phyloP scores from a whole-genome alignment of 73 alveolate genomes.

The Tetrahymena thermophila region DNA sequence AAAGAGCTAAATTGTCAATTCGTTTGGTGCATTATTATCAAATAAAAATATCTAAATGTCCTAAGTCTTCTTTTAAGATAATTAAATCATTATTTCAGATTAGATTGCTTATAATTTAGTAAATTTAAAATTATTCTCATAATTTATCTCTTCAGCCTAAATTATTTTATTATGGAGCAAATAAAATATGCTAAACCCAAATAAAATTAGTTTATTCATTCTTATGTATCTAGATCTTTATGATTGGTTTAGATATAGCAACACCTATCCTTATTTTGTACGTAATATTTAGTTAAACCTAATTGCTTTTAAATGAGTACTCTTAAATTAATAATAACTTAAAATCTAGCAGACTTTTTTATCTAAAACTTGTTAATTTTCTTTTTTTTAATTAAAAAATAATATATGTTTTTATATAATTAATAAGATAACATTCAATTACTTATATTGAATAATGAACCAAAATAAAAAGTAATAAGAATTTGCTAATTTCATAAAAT shows the following conservation, averaged over 20 bases:
- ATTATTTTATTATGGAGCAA: too few relatives aligned
- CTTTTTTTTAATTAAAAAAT: neutral
- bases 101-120: too few relatives aligned
- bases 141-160: neutral
- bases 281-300: too few relatives aligned
- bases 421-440: neutral
- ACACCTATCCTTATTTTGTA: too few relatives aligned
- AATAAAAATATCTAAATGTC: neutral
- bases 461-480: too few relatives aligned
- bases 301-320: neutral
- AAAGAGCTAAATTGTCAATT: neutral
- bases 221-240: neutral
- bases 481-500: too few relatives aligned
- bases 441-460: too few relatives aligned
- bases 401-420: too few relatives aligned
- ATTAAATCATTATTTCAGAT: neutral
- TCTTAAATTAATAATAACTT: neutral
- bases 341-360: neutral
- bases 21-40: neutral
- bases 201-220: neutral
- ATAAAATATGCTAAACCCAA: neutral
- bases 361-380: neutral
- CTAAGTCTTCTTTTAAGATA: neutral
- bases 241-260: too few relatives aligned
- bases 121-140: too few relatives aligned